Percentiles rank a stretch among this genome's conserved stretches.
Evolutionary conservation across 768 basidiomycete species (phyloP).

Genomic region (Lactarius pseudohatsudake): DNA sequence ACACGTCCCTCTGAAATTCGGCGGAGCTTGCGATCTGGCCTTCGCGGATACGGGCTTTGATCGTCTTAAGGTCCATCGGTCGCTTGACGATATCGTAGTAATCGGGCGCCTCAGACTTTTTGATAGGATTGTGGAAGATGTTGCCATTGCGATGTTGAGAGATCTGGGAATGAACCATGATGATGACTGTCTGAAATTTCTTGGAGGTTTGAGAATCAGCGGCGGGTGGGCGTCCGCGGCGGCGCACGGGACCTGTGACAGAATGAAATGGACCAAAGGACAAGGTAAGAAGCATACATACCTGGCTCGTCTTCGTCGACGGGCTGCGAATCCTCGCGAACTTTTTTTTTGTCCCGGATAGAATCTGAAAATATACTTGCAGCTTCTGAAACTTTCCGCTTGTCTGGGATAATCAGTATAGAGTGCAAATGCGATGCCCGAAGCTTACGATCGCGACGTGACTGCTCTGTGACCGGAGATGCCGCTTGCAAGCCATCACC

Average conservation of each 20-base stretch:
- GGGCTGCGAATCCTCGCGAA: slow-evolving; percentile 67
- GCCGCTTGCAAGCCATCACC: neutral
- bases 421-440: neutral
- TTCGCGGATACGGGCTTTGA: slow-evolving; percentile 83
- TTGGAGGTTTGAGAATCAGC: slow-evolving; percentile 43
- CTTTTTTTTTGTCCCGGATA: slow-evolving; percentile 54
- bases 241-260: slow-evolving; percentile 27
- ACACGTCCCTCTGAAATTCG: slow-evolving; percentile 88
- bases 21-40: slow-evolving; percentile 76
- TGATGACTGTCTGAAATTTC: slow-evolving; percentile 82
- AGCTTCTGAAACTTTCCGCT: slow-evolving; percentile 61
- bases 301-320: slow-evolving; percentile 62
- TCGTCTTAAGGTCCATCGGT: slow-evolving; percentile 95
- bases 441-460: slow-evolving; percentile 27
- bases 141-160: slow-evolving; percentile 84
- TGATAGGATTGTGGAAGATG: slow-evolving; percentile 90
- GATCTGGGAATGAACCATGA: slow-evolving; percentile 78
- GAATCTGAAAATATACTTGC: slow-evolving; percentile 45
- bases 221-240: slow-evolving; percentile 29
- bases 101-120: slow-evolving; percentile 82
- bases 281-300: slow-evolving; percentile 9
- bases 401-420: slow-evolving; percentile 44
- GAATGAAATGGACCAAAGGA: neutral
- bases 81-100: slow-evolving; percentile 90
- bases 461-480: slow-evolving; percentile 17